Percentiles rank a stretch among this genome's conserved stretches.
Conservation (phyloP, 129 eudicot species). For the Logfia minima region DNA sequence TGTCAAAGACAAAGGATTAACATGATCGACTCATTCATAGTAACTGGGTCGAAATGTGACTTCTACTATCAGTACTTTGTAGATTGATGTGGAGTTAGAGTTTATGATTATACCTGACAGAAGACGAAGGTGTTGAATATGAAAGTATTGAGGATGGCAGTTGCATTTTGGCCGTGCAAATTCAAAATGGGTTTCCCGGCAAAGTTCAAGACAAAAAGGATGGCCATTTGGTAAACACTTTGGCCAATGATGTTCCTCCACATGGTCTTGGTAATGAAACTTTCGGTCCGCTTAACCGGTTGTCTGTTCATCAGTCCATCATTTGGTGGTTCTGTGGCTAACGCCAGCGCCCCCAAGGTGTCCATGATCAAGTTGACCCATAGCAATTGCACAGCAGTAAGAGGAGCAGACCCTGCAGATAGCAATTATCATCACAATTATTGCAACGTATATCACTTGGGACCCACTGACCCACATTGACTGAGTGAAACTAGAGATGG, state of each 20-base stretch:
- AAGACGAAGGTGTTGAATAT: slow-evolving; percentile 22
- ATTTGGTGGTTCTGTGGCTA: slow-evolving; percentile 20
- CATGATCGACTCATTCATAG: background rate
- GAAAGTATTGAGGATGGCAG: slow-evolving; percentile 22
- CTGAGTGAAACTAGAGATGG: too few species aligned
- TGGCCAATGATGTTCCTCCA: slow-evolving; percentile 25
- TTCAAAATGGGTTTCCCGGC: slow-evolving; percentile 13
- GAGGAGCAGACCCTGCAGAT: slow-evolving; percentile 15
- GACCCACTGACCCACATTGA: background rate
- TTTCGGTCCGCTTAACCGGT: slow-evolving; percentile 15
- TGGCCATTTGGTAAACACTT: slow-evolving; percentile 23
- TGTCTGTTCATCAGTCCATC: slow-evolving; percentile 14
- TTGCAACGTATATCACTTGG: background rate
- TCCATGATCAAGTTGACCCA: slow-evolving; percentile 26
- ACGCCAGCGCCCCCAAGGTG: slow-evolving; percentile 21
- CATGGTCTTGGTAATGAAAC: slow-evolving; percentile 15
- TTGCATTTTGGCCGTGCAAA: slow-evolving; percentile 7
- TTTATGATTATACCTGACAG: slow-evolving; percentile 10
- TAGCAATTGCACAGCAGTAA: slow-evolving; percentile 18
- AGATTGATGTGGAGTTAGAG: background rate
- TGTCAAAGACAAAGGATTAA: background rate
- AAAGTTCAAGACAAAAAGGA: slow-evolving; percentile 13
- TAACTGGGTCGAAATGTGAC: background rate
- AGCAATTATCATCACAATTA: background rate
- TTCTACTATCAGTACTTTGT: background rate